Percentiles rank a stretch among this genome's conserved stretches.
These are phyloP conservation scores for Ascomycota sp. DNA, from an alignment of 2,329 filamentous ascomycete species.

Conservation along the genomic window DNA sequence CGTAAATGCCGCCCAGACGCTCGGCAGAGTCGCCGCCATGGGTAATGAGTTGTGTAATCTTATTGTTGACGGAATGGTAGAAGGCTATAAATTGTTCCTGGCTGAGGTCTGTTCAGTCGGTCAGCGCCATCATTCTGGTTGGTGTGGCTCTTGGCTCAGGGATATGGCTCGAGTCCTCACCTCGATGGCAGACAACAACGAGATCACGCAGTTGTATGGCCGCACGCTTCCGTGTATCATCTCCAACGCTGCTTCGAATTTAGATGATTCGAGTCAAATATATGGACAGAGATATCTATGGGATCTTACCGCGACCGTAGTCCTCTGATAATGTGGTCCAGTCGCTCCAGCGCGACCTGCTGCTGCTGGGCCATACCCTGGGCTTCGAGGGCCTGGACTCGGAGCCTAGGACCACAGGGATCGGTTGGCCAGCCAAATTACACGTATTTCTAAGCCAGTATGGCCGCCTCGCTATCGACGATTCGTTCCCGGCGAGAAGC, in stretches of 20 bases:
- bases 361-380: constrained; percentile 23
- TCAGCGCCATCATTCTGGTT: constrained; percentile 4
- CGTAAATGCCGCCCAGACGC: constrained; percentile 76
- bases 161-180: constrained; percentile 11
- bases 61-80: constrained; percentile 34
- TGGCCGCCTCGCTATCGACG: too few species aligned
- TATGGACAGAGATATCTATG: not conserved
- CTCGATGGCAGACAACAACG: constrained; percentile 33
- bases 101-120: constrained; percentile 39
- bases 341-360: constrained; percentile 31
- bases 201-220: constrained; percentile 34
- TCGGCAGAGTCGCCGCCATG: constrained; percentile 76
- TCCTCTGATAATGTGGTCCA: constrained; percentile 33
- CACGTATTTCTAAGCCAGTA: too few species aligned
- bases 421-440: too few species aligned
- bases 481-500: too few species aligned
- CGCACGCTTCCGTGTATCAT: constrained; percentile 31
- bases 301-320: constrained; percentile 29
- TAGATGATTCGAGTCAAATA: constrained; percentile 2
- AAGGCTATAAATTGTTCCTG: constrained; percentile 53
- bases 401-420: constrained; percentile 7
- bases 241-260: constrained; percentile 12
- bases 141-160: not conserved
- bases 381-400: constrained; percentile 6
- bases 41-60: constrained; percentile 47